Evolutionary conservation across 495 filamentous ascomycete genomes (phyloP), one percentile per base, ranked within the genome.

Genomic region (Beverwykella pulmonaria): DNA sequence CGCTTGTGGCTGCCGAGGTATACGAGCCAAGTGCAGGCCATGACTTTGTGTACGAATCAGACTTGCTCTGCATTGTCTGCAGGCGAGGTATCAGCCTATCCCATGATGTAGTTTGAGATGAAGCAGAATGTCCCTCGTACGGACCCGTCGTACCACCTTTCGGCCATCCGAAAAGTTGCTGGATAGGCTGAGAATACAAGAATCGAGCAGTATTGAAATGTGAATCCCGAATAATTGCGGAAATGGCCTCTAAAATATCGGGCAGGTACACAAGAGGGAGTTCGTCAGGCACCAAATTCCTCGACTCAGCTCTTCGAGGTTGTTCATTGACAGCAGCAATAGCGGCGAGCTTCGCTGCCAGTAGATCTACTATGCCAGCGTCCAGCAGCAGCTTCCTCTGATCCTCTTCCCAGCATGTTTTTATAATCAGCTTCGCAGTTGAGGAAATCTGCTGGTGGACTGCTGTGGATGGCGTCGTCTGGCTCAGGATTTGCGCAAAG

Each of bases 221-320:
- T 0, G 94, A 97, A 65, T 89, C 84, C 46, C 87, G 82, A 60
- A 97, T 85, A 47, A 98, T 92, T 44, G 86, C 83, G 12, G 87
- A 85, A 48, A 95, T 85, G 0, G 93, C 91, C 61, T 92, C 89
- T n/a, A 98, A 77, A 49, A 95, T 83, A 27, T 86, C 82, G 7
- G 87, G 82, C 47, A 96, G 76, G 32, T 84, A 82, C n/a, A 82
- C 81, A 10, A 80, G 79, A 27, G 76, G 77, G 1, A 87, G 84
- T 7, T 90, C 10, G 78, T 76, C 26, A 15, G 32, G 52, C 4
- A 26, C 23, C 17, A 39, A 19, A n/a, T 20, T 26, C 26, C 52
- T 44, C 82, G 85, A 58, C 82, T 82, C 54, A 0, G 77, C 76
- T 29, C 32, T 88, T 84, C 64, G 25, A 6, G 61, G 46, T 6